Evolutionary conservation across 768 basidiomycete genomes (phyloP), one percentile per base, ranked within the genome.

Genomic region (Pulveroboletus ravenelii): DNA sequence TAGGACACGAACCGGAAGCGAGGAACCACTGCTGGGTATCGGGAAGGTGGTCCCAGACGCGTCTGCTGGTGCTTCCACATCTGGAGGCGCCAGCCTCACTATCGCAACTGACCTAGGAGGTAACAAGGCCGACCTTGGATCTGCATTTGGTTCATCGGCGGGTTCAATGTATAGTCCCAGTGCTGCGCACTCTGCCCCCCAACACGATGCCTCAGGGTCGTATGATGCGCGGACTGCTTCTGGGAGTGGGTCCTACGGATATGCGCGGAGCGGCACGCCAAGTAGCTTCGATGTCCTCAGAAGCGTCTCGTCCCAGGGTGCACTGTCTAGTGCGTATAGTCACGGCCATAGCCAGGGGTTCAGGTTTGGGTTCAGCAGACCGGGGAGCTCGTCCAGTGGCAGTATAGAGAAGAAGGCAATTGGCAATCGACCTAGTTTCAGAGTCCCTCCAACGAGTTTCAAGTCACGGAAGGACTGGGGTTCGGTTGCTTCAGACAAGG

Each of bases 221-320:
- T 52, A 54, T 20, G 61, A 47, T 38, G 40, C 51, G 9, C 56
- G 50, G 31, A 58, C 56, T n/a, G 38, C 20, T 32, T 66, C 62
- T 41, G 53, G 62, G 5, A 62, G 59, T 18, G 62, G 62, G 1
- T 64, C 63, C 12, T 56, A 57, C 41, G 57, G 57, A 14, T 57
- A 62, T 43, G 32, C 62, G 6, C 53, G 62, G n/a, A 67, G 65
- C 32, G 54, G 36, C 20, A 59, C 65, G 2, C 53, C 60, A 18
- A 65, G 49, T n/a, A 68, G 57, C 36, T 56, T 67, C 10, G 60
- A 66, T 18, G 45, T 50, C 18, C 47, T 69, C 10, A 39, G 62
- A 41, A 67, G 67, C 13, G 63, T 69, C n/a, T 64, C 65, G 4
- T 67, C 67, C 2, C 64, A 68, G 14, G 67, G 67, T 5, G 64